A percentile compares a stretch with the other conserved stretches of the same genome.
phyloP scores from a whole-genome alignment of 2,329 filamentous ascomycete genomes.

The Kalmusia sp. region DNA sequence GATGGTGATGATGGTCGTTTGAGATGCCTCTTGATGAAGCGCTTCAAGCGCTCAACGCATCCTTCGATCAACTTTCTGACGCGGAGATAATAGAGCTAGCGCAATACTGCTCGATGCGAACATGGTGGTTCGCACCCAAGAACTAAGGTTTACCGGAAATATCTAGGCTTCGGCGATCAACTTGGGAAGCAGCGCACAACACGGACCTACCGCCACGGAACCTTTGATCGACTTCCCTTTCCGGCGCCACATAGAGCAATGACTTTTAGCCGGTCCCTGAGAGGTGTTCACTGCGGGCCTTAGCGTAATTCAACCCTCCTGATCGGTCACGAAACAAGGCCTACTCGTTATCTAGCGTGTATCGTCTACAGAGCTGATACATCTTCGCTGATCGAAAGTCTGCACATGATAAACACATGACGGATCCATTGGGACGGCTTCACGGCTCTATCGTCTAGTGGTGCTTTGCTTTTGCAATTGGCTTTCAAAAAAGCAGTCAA shows the following conservation, averaged over 20 bases:
- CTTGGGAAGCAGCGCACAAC: neutral
- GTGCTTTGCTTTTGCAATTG: neutral
- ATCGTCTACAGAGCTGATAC: neutral
- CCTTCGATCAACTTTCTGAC: conserved; percentile 1
- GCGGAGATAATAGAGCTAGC: neutral
- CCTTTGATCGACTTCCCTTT: neutral
- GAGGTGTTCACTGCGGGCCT: neutral
- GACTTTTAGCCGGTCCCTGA: neutral
- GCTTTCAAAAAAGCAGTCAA: neutral
- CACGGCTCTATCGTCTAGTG: neutral
- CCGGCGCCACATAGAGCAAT: neutral
- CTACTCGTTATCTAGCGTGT: neutral
- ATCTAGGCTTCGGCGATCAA: neutral
- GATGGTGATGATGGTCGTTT: too few relatives aligned
- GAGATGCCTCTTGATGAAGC: too few relatives aligned
- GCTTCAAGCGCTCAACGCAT: neutral
- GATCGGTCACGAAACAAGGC: conserved; percentile 1
- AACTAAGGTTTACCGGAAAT: neutral
- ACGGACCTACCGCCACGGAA: neutral
- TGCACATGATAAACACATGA: too few relatives aligned
- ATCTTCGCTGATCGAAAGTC: too few relatives aligned
- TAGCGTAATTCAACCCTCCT: neutral
- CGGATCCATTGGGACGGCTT: too few relatives aligned
- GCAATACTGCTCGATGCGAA: neutral
- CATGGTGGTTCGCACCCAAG: neutral